Evolutionary conservation across 306 rosid species (phyloP), one percentile per base, ranked within the genome.

Genomic region (Citrullus amarus): DNA sequence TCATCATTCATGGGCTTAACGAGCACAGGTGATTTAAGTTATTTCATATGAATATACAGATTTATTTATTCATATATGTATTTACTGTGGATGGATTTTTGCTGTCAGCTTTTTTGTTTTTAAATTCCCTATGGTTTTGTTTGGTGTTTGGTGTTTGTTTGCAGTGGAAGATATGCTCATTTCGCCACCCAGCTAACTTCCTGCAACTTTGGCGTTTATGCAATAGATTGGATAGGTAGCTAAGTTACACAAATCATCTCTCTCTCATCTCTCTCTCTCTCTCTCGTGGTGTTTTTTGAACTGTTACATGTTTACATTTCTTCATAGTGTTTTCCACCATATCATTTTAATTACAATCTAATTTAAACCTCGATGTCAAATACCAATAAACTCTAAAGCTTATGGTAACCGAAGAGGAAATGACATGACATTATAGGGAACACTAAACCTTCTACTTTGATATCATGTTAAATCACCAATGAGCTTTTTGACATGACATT

Each of bases 221-320:
- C 98, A 69, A 96, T 96, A 93, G 99, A 96, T 83, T 96, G 98
- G 99, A 96, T 89, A 86, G 99, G 99, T 96, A 83, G 55, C 50
- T 66, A 15, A 83, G 50, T 54, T 71, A 9, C 30, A 16, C 41
- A 15, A 17, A 53, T 74, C 30, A 53, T 53, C 39, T 73, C 11
- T 51, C 44, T 9, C 30, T 36, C 78, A 16, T 36, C 78, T 32
- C 14, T 28, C 25, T 36, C 18, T 51, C 56, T 68, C 38, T 50
- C 44, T 18, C 30, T 36, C 14, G 58, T 15, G 15, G 25, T 22
- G 56, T 70, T 39, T 6, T 70, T 0, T 70, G 6, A 20, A 46
- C n/a, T 6, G 36, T 46, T 12, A 9, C 12, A 48, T 44, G 38
- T 43, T 70, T 69, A 9, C 56, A 25, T 70, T 46, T 20, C 13